Evolutionary conservation across 345 rosid species (phyloP), one percentile per base, ranked within the genome.

Genomic region (Erodium maritimum): DNA sequence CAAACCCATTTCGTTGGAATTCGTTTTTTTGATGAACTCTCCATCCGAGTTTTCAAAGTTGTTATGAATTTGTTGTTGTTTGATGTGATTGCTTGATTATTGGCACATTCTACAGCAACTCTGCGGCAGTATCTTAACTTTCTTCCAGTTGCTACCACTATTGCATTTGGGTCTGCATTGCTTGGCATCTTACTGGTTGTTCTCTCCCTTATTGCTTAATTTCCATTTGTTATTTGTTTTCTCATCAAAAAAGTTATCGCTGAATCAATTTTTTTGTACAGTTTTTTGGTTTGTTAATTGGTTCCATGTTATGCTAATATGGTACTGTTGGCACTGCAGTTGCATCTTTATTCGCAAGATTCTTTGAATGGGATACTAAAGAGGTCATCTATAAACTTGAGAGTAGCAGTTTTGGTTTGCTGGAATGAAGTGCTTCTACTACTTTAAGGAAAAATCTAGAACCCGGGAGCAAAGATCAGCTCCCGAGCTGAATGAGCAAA

Each of bases 371-470:
- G 48, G 3, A 42, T 3, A 10, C 12, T 10, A 16, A 42, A 42
- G 12, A 42, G 48, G 17, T 14, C 14, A 3, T 42, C 2, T 10
- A 42, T 42, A 14, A 42, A 37, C 10, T 42, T 42, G 48, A 42
- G 48, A 42, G 48, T 11, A 42, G 22, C 57, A 54, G 19, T 23
- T 50, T 23, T 59, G 8, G 20, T 48, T 24, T 60, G 42, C 19
- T 29, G 33, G n/a, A 63, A 82, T 84, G 86, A 79, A 68, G 76
- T 84, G 90, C 63, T 81, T 81, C 63, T 24, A 12, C 54, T 79
- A 75, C 69, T 81, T 79, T 63, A 81, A 79, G 68, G 82, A 72
- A 58, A 80, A 73, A 64, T 65, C 70, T 13, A 72, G 65, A 60
- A 37, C 48, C 57, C 71, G 75, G 59, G 64, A 60, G 50, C 80